These are phyloP conservation scores for Hypoxylon perforatum DNA, from an alignment of 495 filamentous ascomycete species.

Conservation along the genomic window DNA sequence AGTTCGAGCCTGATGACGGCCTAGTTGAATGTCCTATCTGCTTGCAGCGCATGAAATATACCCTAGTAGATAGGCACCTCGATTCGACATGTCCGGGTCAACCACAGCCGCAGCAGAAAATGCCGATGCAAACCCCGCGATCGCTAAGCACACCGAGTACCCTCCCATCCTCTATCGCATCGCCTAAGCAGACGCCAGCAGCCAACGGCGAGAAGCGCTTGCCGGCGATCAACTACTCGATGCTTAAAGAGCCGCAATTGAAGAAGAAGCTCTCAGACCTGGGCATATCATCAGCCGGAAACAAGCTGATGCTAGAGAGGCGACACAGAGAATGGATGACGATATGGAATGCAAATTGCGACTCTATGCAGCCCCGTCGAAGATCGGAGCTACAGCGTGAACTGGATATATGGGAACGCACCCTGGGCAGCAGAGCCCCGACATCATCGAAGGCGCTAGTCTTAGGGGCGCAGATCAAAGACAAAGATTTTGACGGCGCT, in stretches of 20 bases:
- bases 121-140: conserved; percentile 39
- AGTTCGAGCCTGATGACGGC: conserved; percentile 70
- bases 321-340: conserved; percentile 95
- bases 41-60: conserved; percentile 76
- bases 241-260: conserved; percentile 79
- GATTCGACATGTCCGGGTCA: conserved; percentile 67
- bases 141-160: conserved; percentile 36
- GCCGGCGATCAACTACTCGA: conserved; percentile 80
- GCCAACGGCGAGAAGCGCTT: conserved; percentile 69
- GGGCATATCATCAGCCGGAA: conserved; percentile 79
- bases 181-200: conserved; percentile 25
- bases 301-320: conserved; percentile 72
- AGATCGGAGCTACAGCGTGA: conserved; percentile 79
- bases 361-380: conserved; percentile 75
- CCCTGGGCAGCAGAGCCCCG: conserved; percentile 66
- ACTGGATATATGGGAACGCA: conserved; percentile 85
- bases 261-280: conserved; percentile 83
- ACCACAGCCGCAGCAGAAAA: conserved; percentile 42
- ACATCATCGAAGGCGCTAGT: conserved; percentile 42
- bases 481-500: conserved; percentile 83
- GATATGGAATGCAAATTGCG: conserved; percentile 96
- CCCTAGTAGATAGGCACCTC: conserved; percentile 80
- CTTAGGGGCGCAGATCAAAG: conserved; percentile 63
- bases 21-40: conserved; percentile 88
- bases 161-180: conserved; percentile 16